Evolutionary conservation across 2,329 filamentous ascomycete genomes (phyloP), one percentile per base, ranked within the genome.

Genomic region (Stylonectria norvegica): DNA sequence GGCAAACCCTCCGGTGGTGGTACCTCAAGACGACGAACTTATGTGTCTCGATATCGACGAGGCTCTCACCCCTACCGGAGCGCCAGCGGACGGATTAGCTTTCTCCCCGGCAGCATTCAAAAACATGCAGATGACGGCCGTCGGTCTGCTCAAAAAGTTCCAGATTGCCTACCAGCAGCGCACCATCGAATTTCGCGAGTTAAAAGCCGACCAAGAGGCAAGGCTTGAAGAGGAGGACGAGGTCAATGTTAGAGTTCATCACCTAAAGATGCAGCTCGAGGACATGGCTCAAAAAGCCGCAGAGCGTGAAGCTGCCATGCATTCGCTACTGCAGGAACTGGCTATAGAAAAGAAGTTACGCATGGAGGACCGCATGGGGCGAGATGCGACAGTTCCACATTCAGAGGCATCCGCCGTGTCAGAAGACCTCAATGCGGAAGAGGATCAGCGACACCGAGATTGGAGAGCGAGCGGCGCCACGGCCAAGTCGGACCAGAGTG

Each of bases 31-130:
- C 39, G 78, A 82, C 44, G 75, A 80, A 42, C 67, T 81, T 5
- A 69, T 73, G 50, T 70, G 68, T 35, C 63, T 83, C 34, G 70
- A 82, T 53, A 68, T 83, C 27, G 70, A 76, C 20, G 58, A 70
- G 2, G 72, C 73, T 0, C 68, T 83, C 10, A 80, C 75, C 44
- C 75, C 78, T 0, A 47, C 60, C 1, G 64, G 66, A 2, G 53
- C 64, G 1, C 65, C 73, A 1, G 49, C 54, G 0, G 67, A 72
- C 10, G 60, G 67, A 25, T 73, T 79, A 28, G 55, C 72, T 2
- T 79, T 80, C 57, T 80, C 78, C 1, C 78, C 78, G 0, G 69
- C 75, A 0, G 73, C 75, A 8, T 83, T 73, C 62, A 80, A 79
- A 56, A 81, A 78, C 55, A 66, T 82, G n/a, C 76, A 78, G 42